A percentile compares a stretch with the other conserved stretches of the same genome.
Conservation (phyloP, 2,329 filamentous ascomycete species). For the Xylariaceae sp. region DNA sequence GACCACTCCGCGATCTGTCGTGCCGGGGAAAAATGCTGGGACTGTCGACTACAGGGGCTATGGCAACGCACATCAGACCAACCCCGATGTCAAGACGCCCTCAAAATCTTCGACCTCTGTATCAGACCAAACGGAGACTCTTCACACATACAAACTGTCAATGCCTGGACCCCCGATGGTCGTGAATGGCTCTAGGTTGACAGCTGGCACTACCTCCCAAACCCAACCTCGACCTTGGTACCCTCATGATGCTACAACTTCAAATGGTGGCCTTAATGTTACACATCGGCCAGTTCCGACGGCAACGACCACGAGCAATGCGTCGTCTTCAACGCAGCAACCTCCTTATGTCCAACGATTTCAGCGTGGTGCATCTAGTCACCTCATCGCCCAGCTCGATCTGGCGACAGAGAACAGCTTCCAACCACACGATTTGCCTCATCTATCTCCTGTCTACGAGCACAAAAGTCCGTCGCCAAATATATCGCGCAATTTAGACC, state of each 20-base stretch:
- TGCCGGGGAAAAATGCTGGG: slow-evolving; percentile 23
- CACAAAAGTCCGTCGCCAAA: slow-evolving; percentile 68
- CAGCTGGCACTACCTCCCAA: slow-evolving; percentile 8
- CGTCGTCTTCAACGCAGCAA: slow-evolving; percentile 1
- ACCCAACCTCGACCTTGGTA: slow-evolving; percentile 20
- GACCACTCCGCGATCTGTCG: slow-evolving; percentile 25
- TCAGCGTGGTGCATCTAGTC: slow-evolving; percentile 43
- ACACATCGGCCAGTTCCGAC: slow-evolving; percentile 19
- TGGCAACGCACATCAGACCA: slow-evolving; percentile 37
- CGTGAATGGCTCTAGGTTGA: slow-evolving; percentile 34
- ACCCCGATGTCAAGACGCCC: slow-evolving; percentile 28
- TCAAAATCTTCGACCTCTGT: slow-evolving; percentile 20
- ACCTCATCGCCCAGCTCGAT: slow-evolving; percentile 52
- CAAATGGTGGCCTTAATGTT: slow-evolving; percentile 16
- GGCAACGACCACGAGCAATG: background rate
- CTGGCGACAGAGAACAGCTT: slow-evolving; percentile 47
- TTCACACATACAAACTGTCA: slow-evolving; percentile 24
- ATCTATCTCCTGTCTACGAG: slow-evolving; percentile 72
- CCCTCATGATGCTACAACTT: slow-evolving; percentile 30
- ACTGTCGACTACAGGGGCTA: slow-evolving; percentile 28
- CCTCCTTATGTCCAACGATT: slow-evolving; percentile 21
- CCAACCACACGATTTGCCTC: slow-evolving; percentile 42
- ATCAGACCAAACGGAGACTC: slow-evolving; percentile 16
- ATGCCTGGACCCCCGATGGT: slow-evolving; percentile 45
- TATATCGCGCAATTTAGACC: slow-evolving; percentile 51